phyloP scores from a whole-genome alignment of 495 filamentous ascomycete species.

The Elasticomyces elasticus region DNA sequence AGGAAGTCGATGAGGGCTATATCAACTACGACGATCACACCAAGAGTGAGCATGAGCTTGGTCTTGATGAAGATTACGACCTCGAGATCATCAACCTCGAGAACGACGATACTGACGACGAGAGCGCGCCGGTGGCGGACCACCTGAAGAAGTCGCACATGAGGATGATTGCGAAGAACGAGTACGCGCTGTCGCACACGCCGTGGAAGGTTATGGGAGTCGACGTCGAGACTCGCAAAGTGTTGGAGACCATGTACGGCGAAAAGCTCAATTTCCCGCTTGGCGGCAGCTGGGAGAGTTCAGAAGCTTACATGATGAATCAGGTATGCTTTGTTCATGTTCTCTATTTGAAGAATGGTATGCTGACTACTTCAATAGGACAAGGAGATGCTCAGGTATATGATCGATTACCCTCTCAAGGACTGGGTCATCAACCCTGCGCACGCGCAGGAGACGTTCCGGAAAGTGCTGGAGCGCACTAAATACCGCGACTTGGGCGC shows the following conservation, averaged over 20 bases:
- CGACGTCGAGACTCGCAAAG: neutral
- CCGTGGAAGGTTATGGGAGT: slow-evolving; percentile 6
- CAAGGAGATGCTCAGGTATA: slow-evolving; percentile 13
- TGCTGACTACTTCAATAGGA: slow-evolving; percentile 4
- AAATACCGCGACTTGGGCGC: slow-evolving; percentile 10
- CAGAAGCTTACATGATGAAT: slow-evolving; percentile 12
- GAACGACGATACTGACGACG: slow-evolving; percentile 8
- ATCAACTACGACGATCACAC: slow-evolving; percentile 1
- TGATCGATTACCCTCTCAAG: slow-evolving; percentile 13
- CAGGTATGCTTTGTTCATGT: slow-evolving; percentile 12
- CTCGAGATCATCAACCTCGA: slow-evolving; percentile 5
- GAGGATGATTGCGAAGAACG: neutral
- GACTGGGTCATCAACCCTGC: slow-evolving; percentile 10
- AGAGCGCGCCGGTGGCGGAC: neutral
- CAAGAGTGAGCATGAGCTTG: neutral
- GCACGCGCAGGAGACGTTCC: neutral
- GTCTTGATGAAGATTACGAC: neutral
- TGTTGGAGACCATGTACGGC: slow-evolving; percentile 7
- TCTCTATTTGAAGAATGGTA: neutral
- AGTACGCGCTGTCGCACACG: neutral
- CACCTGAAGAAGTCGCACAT: neutral
- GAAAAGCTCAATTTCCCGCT: neutral
- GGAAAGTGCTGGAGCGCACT: slow-evolving; percentile 8
- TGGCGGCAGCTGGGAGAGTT: neutral
- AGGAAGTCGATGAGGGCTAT: slow-evolving; percentile 9